A percentile compares a stretch with the other conserved stretches of the same genome.
phyloP scores from a whole-genome alignment of 768 basidiomycete species.

The Amanita fuliginea region DNA sequence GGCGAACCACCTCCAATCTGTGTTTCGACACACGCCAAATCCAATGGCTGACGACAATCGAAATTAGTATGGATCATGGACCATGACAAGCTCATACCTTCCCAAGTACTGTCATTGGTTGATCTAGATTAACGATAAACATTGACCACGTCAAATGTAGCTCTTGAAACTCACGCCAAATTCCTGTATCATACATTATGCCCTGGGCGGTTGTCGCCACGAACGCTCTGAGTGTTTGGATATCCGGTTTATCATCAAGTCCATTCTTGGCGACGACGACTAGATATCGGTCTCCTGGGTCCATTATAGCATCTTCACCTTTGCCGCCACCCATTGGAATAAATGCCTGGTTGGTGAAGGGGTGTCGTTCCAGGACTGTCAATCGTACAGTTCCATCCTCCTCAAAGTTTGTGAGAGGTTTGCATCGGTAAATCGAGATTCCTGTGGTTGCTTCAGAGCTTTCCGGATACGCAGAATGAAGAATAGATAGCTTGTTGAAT shows the following conservation, averaged over 20 bases:
- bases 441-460: slow-evolving; percentile 47
- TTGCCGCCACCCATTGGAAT: slow-evolving; percentile 76
- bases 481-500: slow-evolving; percentile 82
- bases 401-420: slow-evolving; percentile 35
- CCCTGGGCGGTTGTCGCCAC: slow-evolving; percentile 74
- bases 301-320: slow-evolving; percentile 31
- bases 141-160: not conserved
- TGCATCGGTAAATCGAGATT: slow-evolving; percentile 79
- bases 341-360: slow-evolving; percentile 85
- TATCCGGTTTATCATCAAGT: slow-evolving; percentile 63
- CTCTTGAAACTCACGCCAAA: slow-evolving; percentile 72
- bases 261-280: slow-evolving; percentile 84
- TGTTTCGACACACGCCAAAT: slow-evolving; percentile 86
- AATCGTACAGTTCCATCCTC: slow-evolving; percentile 44
- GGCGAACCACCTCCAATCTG: slow-evolving; percentile 74
- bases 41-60: slow-evolving; percentile 40
- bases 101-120: slow-evolving; percentile 80
- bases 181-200: slow-evolving; percentile 67
- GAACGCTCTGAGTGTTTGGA: slow-evolving; percentile 71
- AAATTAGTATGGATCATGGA: not conserved
- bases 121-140: slow-evolving; percentile 43
- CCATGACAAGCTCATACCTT: slow-evolving; percentile 31
- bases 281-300: slow-evolving; percentile 51
- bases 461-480: slow-evolving; percentile 54
- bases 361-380: slow-evolving; percentile 79